Conservation (phyloP, 768 basidiomycete species). For the Tylopilus plumbeoviolaceoides region DNA sequence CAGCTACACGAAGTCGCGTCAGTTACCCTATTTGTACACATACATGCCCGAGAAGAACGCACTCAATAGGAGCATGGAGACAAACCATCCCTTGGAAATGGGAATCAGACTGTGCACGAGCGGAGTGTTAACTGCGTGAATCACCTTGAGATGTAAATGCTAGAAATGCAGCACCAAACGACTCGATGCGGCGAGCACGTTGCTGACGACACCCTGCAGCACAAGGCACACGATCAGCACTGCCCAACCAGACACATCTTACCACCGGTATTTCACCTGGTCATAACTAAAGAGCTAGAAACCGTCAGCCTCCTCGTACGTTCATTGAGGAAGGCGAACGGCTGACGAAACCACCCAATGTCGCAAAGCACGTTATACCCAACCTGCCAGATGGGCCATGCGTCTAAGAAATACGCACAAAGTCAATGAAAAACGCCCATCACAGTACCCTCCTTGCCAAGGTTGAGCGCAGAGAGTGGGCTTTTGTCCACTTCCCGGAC, state of each 20-base stretch:
- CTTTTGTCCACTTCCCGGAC: background rate
- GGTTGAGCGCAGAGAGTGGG: constrained; percentile 6
- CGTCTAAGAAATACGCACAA: no score
- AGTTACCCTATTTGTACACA: background rate
- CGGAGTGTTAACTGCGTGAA: background rate
- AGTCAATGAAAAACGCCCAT: background rate
- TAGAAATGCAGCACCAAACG: constrained; percentile 32
- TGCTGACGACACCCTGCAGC: constrained; percentile 28
- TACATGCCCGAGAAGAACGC: constrained; percentile 3
- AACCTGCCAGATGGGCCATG: constrained; percentile 13
- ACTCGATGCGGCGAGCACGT: constrained; percentile 32
- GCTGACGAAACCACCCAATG: constrained; percentile 31
- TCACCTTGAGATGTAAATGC: constrained; percentile 26
- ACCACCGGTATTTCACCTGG: constrained; percentile 13
- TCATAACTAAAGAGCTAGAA: constrained; percentile 31
- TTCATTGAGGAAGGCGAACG: background rate
- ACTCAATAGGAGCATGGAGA: constrained; percentile 29
- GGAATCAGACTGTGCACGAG: background rate
- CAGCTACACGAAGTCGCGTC: constrained; percentile 19
- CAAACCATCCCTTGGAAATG: constrained; percentile 27
- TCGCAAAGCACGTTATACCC: constrained; percentile 31
- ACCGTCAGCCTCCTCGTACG: background rate
- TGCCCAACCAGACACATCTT: background rate
- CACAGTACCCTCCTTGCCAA: no score
- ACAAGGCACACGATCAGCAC: background rate